phyloP scores from a whole-genome alignment of 2,329 filamentous ascomycete genomes.

The Ophiostoma himal-ulmi region DNA sequence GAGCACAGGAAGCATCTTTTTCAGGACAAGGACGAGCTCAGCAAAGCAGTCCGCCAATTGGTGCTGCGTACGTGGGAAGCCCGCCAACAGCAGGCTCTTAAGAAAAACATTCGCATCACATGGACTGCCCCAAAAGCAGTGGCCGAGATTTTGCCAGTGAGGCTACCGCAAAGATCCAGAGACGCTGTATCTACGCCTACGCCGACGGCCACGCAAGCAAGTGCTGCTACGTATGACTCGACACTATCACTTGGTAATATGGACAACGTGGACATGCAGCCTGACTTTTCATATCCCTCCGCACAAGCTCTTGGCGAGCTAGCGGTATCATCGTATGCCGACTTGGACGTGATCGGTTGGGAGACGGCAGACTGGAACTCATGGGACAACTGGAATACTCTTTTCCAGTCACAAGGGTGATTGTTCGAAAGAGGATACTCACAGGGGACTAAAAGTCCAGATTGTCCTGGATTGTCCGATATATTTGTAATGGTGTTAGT shows the following conservation, averaged over 20 bases:
- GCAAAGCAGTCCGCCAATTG: background rate
- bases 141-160: background rate
- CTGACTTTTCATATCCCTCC: background rate
- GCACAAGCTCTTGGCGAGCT: constrained; percentile 12
- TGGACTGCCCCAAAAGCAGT: background rate
- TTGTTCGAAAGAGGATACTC: background rate
- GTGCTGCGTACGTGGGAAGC: background rate
- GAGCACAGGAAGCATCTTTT: background rate
- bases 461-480: background rate
- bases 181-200: background rate
- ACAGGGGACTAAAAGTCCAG: background rate
- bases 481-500: background rate
- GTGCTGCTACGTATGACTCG: background rate
- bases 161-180: background rate
- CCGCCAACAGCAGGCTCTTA: background rate
- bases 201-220: background rate
- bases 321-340: constrained; percentile 7
- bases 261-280: background rate
- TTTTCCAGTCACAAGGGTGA: constrained; percentile 17
- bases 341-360: constrained; percentile 22
- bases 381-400: constrained; percentile 24
- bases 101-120: background rate
- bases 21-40: background rate
- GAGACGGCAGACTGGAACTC: constrained; percentile 24
- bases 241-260: too few relatives aligned